Percentiles rank a stretch among this genome's conserved stretches.
phyloP scores from a whole-genome alignment of 139 green algal species.

The Mesotaenium endlicherianum region DNA sequence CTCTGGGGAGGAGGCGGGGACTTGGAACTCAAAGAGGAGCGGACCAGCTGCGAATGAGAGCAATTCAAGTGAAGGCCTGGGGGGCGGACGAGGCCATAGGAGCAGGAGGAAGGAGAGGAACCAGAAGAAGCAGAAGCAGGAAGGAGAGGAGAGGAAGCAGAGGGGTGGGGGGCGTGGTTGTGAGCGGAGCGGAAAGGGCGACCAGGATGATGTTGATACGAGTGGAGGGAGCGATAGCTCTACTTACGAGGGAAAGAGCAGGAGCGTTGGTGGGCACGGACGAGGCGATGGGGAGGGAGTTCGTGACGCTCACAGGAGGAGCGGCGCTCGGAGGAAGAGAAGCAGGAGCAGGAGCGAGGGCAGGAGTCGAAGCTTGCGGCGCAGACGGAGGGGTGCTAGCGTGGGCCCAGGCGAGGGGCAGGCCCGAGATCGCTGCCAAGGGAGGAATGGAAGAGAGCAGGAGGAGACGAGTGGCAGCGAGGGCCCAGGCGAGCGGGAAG shows the following conservation, averaged over 20 bases:
- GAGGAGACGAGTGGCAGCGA: neutral
- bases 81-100: neutral
- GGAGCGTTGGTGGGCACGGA: neutral
- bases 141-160: neutral
- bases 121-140: slow-evolving; percentile 4
- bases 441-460: slow-evolving; percentile 1
- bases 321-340: neutral
- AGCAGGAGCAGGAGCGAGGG: neutral
- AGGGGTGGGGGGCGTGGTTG: neutral
- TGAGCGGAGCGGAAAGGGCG: neutral
- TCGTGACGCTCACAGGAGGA: neutral
- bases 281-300: neutral
- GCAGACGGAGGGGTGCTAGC: neutral
- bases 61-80: neutral
- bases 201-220: neutral
- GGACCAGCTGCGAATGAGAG: neutral
- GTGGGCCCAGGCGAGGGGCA: no score
- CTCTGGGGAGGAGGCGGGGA: neutral
- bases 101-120: slow-evolving; percentile 23
- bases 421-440: neutral
- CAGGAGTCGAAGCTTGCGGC: neutral
- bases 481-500: neutral
- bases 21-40: neutral
- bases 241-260: neutral
- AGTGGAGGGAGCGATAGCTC: neutral